phyloP scores from a whole-genome alignment of 169 alveolate genomes.

The Eimeria maxima region DNA sequence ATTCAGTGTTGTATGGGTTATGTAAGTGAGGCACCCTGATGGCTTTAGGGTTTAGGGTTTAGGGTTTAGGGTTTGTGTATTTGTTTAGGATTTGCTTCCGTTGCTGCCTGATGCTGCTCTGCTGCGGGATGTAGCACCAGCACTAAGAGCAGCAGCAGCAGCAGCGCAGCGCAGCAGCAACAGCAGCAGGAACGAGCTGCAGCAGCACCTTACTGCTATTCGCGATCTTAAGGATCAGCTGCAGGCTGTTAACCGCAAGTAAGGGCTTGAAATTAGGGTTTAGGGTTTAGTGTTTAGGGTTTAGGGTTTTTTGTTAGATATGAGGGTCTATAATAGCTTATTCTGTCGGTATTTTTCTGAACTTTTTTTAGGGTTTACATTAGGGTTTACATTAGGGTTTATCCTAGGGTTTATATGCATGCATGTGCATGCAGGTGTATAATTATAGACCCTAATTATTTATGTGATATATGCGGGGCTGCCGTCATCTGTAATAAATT shows the following conservation, averaged over 20 bases:
- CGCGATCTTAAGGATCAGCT: constrained; percentile 45
- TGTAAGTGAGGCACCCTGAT: no score
- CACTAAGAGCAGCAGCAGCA: constrained; percentile 66
- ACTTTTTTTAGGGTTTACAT: background rate
- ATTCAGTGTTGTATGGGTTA: no score
- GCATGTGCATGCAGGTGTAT: constrained; percentile 17
- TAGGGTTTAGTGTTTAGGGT: constrained; percentile 55
- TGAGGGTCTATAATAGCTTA: no score
- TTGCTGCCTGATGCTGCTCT: constrained; percentile 51
- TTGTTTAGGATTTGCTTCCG: constrained; percentile 31
- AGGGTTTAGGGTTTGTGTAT: constrained; percentile 37
- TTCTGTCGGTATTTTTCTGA: no score
- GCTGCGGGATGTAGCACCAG: constrained; percentile 63
- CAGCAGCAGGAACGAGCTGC: constrained; percentile 48
- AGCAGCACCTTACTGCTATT: constrained; percentile 53
- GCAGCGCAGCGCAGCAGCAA: constrained; percentile 10
- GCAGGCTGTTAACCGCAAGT: constrained; percentile 56
- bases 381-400: no score
- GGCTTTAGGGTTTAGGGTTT: constrained; percentile 37
- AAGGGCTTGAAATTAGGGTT: background rate
- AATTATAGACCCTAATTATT: background rate
- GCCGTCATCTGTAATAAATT: constrained; percentile 41
- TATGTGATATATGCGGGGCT: constrained; percentile 36
- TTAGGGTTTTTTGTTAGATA: no score
- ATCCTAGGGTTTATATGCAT: background rate